phyloP scores from a whole-genome alignment of 108 stramenopile genomes.

The Skeletonema costatum region DNA sequence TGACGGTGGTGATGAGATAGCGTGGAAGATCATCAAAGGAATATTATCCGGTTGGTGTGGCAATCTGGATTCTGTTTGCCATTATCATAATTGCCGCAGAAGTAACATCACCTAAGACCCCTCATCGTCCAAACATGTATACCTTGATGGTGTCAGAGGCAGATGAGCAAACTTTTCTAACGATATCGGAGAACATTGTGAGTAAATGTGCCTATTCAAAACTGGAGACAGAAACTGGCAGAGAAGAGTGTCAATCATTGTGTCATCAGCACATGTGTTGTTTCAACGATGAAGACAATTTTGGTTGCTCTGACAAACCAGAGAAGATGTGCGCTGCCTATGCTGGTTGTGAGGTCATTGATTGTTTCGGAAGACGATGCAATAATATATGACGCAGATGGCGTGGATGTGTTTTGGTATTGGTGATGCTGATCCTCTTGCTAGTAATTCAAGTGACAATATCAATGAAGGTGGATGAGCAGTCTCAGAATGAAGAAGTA shows the following conservation, averaged over 20 bases:
- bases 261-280: slow-evolving; percentile 23
- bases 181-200: slow-evolving; percentile 4
- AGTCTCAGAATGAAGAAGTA: neutral
- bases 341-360: slow-evolving; percentile 16
- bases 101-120: neutral
- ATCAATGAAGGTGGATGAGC: neutral
- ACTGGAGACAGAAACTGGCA: slow-evolving; percentile 11
- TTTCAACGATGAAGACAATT: slow-evolving; percentile 4
- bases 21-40: slow-evolving; percentile 9
- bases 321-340: slow-evolving; percentile 22
- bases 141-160: neutral
- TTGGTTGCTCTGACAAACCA: neutral
- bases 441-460: too few relatives aligned
- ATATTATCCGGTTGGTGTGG: slow-evolving; percentile 6
- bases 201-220: slow-evolving; percentile 3
- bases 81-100: slow-evolving; percentile 1
- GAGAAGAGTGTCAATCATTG: slow-evolving; percentile 17
- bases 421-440: neutral
- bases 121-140: neutral
- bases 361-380: slow-evolving; percentile 3
- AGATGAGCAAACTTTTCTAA: slow-evolving; percentile 12
- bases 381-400: slow-evolving; percentile 1
- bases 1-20: neutral
- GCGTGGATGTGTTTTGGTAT: slow-evolving; percentile 5
- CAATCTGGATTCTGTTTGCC: slow-evolving; percentile 17